A percentile compares a stretch with the other conserved stretches of the same genome.
Conservation (phyloP, 768 basidiomycete genomes). For the Hypholoma fasciculare region DNA sequence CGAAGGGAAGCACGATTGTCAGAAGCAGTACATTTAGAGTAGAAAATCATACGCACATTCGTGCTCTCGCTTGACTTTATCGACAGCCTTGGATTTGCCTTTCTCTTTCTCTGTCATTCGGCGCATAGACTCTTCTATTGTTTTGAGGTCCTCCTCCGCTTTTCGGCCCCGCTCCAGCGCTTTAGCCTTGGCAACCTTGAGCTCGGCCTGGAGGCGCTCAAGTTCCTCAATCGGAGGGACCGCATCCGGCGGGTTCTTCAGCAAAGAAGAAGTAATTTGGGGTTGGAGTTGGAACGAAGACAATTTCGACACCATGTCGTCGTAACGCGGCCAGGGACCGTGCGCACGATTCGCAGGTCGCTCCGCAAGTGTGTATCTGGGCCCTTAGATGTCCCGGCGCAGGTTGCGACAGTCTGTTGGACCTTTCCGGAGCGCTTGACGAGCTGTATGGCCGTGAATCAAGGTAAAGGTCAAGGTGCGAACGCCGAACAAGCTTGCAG, state of each 20-base stretch:
- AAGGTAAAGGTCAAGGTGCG: conserved; percentile 39
- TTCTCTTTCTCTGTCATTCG: conserved; percentile 75
- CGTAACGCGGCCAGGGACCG: conserved; percentile 16
- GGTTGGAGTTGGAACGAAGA: conserved; percentile 46
- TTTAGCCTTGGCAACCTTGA: conserved; percentile 50
- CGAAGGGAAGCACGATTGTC: conserved; percentile 15
- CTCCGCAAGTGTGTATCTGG: not conserved
- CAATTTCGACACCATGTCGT: conserved; percentile 63
- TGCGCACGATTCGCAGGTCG: conserved; percentile 6
- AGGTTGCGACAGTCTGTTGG: conserved; percentile 7
- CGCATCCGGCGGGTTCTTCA: conserved; percentile 63
- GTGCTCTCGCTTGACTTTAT: conserved; percentile 72
- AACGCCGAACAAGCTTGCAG: conserved; percentile 36
- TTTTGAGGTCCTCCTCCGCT: conserved; percentile 72
- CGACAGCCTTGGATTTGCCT: conserved; percentile 70
- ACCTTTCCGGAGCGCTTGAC: conserved; percentile 20
- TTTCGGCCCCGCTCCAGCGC: conserved; percentile 68
- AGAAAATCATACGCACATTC: conserved; percentile 60
- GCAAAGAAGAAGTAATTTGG: conserved; percentile 56
- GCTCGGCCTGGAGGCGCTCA: conserved; percentile 61
- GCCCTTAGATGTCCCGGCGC: not conserved
- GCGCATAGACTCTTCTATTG: conserved; percentile 76
- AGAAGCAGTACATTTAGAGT: conserved; percentile 16
- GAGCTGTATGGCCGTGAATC: conserved; percentile 25
- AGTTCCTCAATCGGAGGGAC: conserved; percentile 77